Base-by-base conservation (phyloP, 73 alveolate species). In the Durusdinium trenchii region DNA sequence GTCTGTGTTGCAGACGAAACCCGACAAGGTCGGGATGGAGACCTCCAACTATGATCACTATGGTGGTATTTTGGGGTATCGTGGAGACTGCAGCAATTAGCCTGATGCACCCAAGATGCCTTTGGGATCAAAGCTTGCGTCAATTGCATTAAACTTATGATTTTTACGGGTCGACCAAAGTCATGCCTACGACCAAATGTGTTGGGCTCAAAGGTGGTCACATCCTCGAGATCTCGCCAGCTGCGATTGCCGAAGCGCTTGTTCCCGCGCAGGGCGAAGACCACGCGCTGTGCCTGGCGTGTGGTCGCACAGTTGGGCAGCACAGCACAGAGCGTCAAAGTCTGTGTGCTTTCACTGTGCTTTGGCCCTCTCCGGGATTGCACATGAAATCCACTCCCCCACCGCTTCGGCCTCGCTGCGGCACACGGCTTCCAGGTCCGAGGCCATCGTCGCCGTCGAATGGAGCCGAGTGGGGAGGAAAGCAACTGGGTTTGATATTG, bases 221-320 rank as follows among this genome's bases (percentile, higher is more conserved):
- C 64, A 54, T 73, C 94, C 94, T 84, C 94, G 76, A 84, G 51
- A 20, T 67, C 76, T 16, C 98, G 89, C 98, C 98, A 91, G 48
- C 76, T 67, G 28, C 98, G 98, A n/a, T 38, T 91, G 94, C 94
- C 94, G 57, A 75, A 91, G 76, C 98, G 98, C 16, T 89, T 87
- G 89, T 91, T 91, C 75, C 87, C 98, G 6, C 98, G 89, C 5
- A 91, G 89, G 89, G 98, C 98, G 35, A 76, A 67, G 89, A 76
- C 85, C 52, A 91, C 98, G 14, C 98, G 98, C 61, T 69, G 87
- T 30, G 98, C 98, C 98, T 83, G 48, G 0, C 18, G 46, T n/a
- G 64, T 9, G 64, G 64, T 12, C 64, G 20, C 20, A 54, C 20
- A 20, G 64, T 20, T 12, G 28, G 20, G 20, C 9, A 9, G 20